Evolutionary conservation across 2,329 filamentous ascomycete species (phyloP).

Genomic region (Penicillium sp.): DNA sequence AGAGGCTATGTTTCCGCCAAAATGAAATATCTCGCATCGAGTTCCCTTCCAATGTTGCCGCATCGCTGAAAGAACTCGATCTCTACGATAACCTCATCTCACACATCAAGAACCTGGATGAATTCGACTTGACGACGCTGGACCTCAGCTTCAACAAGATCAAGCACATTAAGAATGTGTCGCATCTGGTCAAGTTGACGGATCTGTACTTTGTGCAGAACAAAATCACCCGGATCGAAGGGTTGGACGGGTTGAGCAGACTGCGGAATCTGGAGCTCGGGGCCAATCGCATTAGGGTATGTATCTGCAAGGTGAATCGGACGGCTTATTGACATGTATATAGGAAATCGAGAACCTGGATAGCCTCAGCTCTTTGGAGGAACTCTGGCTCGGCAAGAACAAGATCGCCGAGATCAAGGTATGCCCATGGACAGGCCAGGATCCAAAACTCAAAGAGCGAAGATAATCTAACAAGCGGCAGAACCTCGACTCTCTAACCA

Average conservation of each 20-base stretch:
- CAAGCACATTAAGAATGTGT: slow-evolving; percentile 90
- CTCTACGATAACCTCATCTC: slow-evolving; percentile 94
- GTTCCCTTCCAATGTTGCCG: slow-evolving; percentile 61
- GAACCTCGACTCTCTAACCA: slow-evolving; percentile 67
- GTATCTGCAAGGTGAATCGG: background rate
- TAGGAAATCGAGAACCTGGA: slow-evolving; percentile 79
- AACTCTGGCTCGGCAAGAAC: slow-evolving; percentile 94
- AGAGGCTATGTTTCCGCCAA: slow-evolving; percentile 82
- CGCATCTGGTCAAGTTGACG: slow-evolving; percentile 68
- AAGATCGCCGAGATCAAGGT: slow-evolving; percentile 80
- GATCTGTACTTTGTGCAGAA: slow-evolving; percentile 94
- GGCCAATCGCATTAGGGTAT: slow-evolving; percentile 75
- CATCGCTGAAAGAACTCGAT: slow-evolving; percentile 75
- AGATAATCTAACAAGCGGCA: slow-evolving; percentile 21
- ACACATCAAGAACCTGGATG: slow-evolving; percentile 77
- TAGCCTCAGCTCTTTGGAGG: slow-evolving; percentile 67
- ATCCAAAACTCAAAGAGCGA: background rate
- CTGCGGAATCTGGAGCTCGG: slow-evolving; percentile 83
- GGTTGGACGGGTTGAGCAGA: slow-evolving; percentile 66
- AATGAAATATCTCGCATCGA: slow-evolving; percentile 80
- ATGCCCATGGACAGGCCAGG: background rate
- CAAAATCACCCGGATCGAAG: slow-evolving; percentile 83
- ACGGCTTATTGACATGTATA: slow-evolving; percentile 3
- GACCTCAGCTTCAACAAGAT: slow-evolving; percentile 99
- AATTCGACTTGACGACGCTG: slow-evolving; percentile 69